Conservation (phyloP, 805 yeast species). For the Candida odintsovae region DNA sequence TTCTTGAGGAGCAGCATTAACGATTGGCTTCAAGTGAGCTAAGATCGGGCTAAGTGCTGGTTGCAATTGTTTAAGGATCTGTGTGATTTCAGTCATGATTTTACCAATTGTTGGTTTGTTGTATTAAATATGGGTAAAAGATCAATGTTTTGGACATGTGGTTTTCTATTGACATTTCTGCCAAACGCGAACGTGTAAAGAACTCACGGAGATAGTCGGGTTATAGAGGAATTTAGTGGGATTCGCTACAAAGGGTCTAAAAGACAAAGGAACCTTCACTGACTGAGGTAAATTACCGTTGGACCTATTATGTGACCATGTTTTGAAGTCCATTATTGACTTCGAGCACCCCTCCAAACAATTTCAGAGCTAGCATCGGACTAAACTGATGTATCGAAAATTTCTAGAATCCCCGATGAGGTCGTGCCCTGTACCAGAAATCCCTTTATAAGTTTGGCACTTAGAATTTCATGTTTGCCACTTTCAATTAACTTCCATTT, state of each 20-base stretch:
- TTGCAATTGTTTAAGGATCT: slow-evolving; percentile 5
- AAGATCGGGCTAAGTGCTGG: slow-evolving; percentile 17
- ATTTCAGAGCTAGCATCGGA: too few relatives aligned
- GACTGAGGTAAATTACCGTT: too few relatives aligned
- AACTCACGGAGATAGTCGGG: not conserved
- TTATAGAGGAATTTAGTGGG: too few relatives aligned
- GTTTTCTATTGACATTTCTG: not conserved
- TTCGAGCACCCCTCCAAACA: too few relatives aligned
- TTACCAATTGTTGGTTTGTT: not conserved
- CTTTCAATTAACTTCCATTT: too few relatives aligned
- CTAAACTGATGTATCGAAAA: too few relatives aligned
- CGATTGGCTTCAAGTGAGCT: slow-evolving; percentile 14
- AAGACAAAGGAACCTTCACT: too few relatives aligned
- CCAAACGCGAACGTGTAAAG: not conserved
- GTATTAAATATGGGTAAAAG: not conserved
- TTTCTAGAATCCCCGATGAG: not conserved
- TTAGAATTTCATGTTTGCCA: too few relatives aligned
- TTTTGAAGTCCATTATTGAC: too few relatives aligned
- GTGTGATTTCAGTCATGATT: not conserved
- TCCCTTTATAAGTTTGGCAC: not conserved
- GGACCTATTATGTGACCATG: too few relatives aligned
- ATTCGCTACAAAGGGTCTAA: too few relatives aligned
- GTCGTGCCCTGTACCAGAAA: not conserved
- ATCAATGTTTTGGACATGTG: not conserved
- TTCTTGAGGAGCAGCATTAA: slow-evolving; percentile 15